Percentiles rank a stretch among this genome's conserved stretches.
These are phyloP conservation scores for Bryopsis sp. DNA, from an alignment of 139 green algal species.

Conservation along the genomic window DNA sequence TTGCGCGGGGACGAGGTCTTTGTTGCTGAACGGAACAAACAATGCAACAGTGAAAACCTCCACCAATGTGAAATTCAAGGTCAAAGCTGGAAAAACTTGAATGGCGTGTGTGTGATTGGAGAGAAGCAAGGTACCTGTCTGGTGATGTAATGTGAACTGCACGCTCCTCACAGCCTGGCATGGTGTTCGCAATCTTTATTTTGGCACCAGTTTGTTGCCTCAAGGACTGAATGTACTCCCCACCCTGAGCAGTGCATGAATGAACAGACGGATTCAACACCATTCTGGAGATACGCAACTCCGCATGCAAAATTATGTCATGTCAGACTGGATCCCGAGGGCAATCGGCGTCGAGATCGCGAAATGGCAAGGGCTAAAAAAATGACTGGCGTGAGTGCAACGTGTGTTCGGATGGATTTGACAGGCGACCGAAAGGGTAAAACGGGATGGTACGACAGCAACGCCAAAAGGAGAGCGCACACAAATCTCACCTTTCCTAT, in stretches of 20 bases:
- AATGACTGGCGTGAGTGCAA: background rate
- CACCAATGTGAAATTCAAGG: background rate
- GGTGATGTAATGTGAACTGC: slow-evolving; percentile 17
- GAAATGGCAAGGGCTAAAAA: too few relatives aligned
- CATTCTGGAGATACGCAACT: too few relatives aligned
- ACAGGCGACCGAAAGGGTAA: background rate
- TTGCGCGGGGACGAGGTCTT: slow-evolving; percentile 10
- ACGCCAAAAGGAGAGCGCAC: too few relatives aligned
- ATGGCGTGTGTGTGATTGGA: background rate
- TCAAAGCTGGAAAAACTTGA: background rate
- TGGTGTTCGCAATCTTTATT: slow-evolving; percentile 22
- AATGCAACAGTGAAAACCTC: background rate
- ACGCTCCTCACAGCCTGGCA: slow-evolving; percentile 19
- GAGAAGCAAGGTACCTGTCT: slow-evolving; percentile 11
- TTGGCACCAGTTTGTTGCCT: slow-evolving; percentile 12
- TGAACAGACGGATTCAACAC: too few relatives aligned
- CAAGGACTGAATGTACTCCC: slow-evolving; percentile 17
- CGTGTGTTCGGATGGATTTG: background rate
- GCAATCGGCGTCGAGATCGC: too few relatives aligned
- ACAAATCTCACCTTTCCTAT: slow-evolving; percentile 22
- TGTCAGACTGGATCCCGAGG: too few relatives aligned
- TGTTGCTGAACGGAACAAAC: slow-evolving; percentile 12
- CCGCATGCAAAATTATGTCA: too few relatives aligned
- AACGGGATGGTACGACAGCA: background rate
- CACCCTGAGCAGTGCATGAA: background rate